A percentile compares a stretch with the other conserved stretches of the same genome.
Conservation (phyloP, 177 flowering plant species). For the Vitis hybrid region DNA sequence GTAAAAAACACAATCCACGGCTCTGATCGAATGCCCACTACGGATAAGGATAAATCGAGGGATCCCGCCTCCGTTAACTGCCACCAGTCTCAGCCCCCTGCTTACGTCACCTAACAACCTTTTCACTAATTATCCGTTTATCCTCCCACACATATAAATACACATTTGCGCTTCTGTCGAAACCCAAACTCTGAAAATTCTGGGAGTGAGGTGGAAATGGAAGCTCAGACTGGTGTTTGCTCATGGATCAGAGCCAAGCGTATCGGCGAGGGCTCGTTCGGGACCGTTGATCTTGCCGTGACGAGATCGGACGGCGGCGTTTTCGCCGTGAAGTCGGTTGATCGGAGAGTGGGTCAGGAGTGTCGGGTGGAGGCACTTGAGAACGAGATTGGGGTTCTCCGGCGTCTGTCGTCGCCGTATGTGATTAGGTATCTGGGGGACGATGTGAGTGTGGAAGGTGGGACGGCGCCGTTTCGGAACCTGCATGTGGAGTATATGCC, state of each 20-base stretch:
- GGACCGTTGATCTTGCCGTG: conserved; percentile 44
- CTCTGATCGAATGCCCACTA: too few relatives aligned
- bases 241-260: conserved; percentile 50
- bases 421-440: conserved; percentile 56
- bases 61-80: not conserved
- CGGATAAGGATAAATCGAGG: conserved; percentile 37
- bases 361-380: conserved; percentile 39
- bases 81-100: too few relatives aligned
- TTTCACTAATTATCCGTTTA: too few relatives aligned
- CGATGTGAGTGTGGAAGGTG: conserved; percentile 36
- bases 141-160: conserved; percentile 8
- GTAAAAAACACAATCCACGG: not conserved
- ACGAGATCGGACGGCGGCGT: conserved; percentile 20
- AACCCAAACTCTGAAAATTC: not conserved
- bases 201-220: conserved; percentile 8
- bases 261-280: conserved; percentile 67
- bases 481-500: conserved; percentile 68
- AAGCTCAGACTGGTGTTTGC: not conserved
- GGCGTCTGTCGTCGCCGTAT: conserved; percentile 50
- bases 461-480: conserved; percentile 34
- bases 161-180: not conserved
- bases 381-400: conserved; percentile 61
- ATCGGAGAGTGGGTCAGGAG: conserved; percentile 9
- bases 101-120: conserved; percentile 15
- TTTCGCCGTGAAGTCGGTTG: conserved; percentile 74